These are phyloP conservation scores for Cercospora sp. DNA, from an alignment of 2,329 filamentous ascomycete species.

Conservation along the genomic window DNA sequence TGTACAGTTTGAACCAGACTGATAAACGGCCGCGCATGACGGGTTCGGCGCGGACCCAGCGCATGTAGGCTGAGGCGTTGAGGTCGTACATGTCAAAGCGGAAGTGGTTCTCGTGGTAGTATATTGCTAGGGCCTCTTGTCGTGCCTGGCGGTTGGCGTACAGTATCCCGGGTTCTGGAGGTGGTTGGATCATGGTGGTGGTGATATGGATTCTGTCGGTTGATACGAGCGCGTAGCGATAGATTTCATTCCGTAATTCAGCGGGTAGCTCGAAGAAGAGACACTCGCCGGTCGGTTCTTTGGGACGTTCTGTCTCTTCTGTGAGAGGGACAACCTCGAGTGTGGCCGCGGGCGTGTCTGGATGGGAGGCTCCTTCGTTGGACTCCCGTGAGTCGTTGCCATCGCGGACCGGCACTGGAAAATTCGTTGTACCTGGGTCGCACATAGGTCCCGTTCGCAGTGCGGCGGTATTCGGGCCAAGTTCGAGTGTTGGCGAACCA, in stretches of 20 bases:
- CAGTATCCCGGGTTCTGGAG: conserved; percentile 12
- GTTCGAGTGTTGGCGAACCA: background rate
- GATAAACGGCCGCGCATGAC: background rate
- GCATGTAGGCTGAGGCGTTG: conserved; percentile 4
- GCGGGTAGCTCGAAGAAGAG: conserved; percentile 10
- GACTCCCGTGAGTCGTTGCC: background rate
- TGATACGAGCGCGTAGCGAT: conserved; percentile 6
- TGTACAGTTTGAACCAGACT: conserved; percentile 11
- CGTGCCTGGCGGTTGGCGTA: conserved; percentile 19
- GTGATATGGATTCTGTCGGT: conserved; percentile 10
- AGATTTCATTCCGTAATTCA: conserved; percentile 16
- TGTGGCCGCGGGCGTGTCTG: background rate
- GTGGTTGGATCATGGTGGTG: background rate
- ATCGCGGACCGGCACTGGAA: background rate
- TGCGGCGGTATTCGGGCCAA: background rate
- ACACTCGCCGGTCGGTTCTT: background rate
- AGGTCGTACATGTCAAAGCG: conserved; percentile 13
- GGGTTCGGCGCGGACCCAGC: conserved; percentile 1
- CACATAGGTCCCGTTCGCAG: background rate
- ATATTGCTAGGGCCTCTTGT: conserved; percentile 18
- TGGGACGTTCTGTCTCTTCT: background rate
- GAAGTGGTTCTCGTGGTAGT: conserved; percentile 26
- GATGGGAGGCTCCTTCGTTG: background rate
- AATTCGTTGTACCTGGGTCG: background rate
- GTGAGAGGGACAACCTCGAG: background rate